A percentile compares a stretch with the other conserved stretches of the same genome.
These are phyloP conservation scores for Zygnema circumcarinatum DNA, from an alignment of 139 green algal species.

Conservation along the genomic window DNA sequence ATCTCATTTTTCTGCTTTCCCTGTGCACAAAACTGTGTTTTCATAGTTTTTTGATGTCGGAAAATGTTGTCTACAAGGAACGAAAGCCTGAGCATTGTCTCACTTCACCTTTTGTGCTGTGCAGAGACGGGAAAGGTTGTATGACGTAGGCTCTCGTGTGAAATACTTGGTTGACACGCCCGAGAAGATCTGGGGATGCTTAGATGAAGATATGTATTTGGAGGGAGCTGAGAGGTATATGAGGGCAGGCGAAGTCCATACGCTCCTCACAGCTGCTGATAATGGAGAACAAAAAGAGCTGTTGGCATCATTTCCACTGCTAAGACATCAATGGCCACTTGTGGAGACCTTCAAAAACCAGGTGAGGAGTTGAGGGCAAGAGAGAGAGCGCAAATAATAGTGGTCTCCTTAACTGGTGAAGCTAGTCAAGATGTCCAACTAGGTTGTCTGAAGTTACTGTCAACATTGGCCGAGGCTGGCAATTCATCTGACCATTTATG, in stretches of 20 bases:
- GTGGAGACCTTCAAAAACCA: slow-evolving; percentile 86
- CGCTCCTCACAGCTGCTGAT: slow-evolving; percentile 6
- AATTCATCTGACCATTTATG: neutral
- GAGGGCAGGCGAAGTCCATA: slow-evolving; percentile 74
- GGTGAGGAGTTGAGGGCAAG: no score
- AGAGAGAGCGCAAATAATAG: slow-evolving; percentile 52
- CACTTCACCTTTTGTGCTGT: no score
- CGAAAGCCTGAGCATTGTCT: no score
- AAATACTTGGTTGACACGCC: slow-evolving; percentile 96
- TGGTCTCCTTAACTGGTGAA: slow-evolving; percentile 52
- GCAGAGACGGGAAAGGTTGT: slow-evolving; percentile 47
- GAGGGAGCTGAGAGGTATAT: slow-evolving; percentile 81
- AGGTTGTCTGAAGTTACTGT: neutral
- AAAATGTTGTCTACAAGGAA: no score
- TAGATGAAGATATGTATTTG: slow-evolving; percentile 83
- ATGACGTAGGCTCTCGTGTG: slow-evolving; percentile 78
- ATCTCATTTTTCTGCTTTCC: no score
- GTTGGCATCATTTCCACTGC: slow-evolving; percentile 80
- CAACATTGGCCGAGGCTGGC: neutral
- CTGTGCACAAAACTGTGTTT: no score
- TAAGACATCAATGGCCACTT: slow-evolving; percentile 86
- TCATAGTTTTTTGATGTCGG: no score
- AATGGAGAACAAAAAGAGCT: slow-evolving; percentile 30
- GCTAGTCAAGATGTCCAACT: no score
- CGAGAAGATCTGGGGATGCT: slow-evolving; percentile 93